phyloP scores from a whole-genome alignment of 2,329 filamentous ascomycete species.

The Trichoderma harzianum region DNA sequence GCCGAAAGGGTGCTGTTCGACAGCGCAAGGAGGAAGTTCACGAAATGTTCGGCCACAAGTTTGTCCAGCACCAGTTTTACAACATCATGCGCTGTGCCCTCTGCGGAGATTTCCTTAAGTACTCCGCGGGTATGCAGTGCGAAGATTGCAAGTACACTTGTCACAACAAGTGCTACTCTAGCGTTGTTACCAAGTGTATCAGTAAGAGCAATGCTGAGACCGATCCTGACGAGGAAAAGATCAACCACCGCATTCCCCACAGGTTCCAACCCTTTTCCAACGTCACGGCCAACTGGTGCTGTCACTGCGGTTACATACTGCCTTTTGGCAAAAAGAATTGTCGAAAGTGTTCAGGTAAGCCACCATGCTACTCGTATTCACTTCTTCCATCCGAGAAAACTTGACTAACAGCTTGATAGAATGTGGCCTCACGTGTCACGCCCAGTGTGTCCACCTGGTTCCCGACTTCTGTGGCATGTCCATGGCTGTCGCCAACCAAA shows the following conservation, averaged over 20 bases:
- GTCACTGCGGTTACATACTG: conserved; percentile 94
- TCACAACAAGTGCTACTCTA: conserved; percentile 94
- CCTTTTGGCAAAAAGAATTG: conserved; percentile 94
- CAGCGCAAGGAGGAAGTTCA: conserved; percentile 98
- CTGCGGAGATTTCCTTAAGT: conserved; percentile 97
- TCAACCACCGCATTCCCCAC: conserved; percentile 98
- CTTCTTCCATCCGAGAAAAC: background rate
- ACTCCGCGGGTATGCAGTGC: conserved; percentile 98
- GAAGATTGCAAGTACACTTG: conserved; percentile 99
- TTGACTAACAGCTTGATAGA: conserved; percentile 49
- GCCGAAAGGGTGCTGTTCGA: conserved; percentile 91
- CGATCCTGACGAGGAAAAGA: conserved; percentile 97
- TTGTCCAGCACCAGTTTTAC: conserved; percentile 97
- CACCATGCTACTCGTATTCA: background rate
- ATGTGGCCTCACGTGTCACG: conserved; percentile 88
- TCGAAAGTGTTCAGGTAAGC: conserved; percentile 79
- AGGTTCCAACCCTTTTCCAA: conserved; percentile 96
- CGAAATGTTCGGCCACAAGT: conserved; percentile 99
- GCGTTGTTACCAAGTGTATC: conserved; percentile 98
- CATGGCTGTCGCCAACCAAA: conserved; percentile 94
- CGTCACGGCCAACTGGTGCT: conserved; percentile 98
- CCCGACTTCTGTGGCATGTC: conserved; percentile 99
- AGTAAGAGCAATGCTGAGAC: conserved; percentile 99
- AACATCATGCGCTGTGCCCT: conserved; percentile 99
- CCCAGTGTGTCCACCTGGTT: conserved; percentile 88